These are phyloP conservation scores for Athelia psychrophila DNA, from an alignment of 1,284 basidiomycete species.

Conservation along the genomic window DNA sequence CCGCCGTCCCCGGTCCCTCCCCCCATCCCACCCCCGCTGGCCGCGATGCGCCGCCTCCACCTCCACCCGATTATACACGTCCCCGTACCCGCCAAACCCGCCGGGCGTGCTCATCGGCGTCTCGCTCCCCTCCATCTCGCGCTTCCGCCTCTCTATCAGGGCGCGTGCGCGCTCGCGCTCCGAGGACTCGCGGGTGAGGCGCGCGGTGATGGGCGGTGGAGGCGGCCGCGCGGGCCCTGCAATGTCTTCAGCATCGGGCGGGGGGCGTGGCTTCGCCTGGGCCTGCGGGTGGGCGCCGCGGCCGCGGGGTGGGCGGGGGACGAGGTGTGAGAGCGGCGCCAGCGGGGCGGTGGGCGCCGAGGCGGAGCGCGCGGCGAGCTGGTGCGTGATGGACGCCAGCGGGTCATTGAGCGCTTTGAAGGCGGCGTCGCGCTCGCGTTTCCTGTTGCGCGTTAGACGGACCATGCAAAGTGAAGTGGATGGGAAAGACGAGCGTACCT, in stretches of 20 bases:
- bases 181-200: constrained; percentile 69
- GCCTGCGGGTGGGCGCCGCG: too few species aligned
- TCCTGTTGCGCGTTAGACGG: constrained; percentile 38
- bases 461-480: not conserved
- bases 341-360: constrained; percentile 20
- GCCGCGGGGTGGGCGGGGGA: constrained; percentile 22
- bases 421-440: constrained; percentile 46
- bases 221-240: too few species aligned
- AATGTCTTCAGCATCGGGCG: too few species aligned
- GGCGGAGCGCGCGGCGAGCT: constrained; percentile 43
- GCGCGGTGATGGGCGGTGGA: constrained; percentile 29
- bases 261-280: constrained; percentile 45
- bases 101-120: constrained; percentile 70
- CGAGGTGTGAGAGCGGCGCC: constrained; percentile 16
- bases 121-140: constrained; percentile 57
- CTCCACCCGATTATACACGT: constrained; percentile 67
- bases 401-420: constrained; percentile 68
- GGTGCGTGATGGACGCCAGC: constrained; percentile 68
- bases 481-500: too few species aligned
- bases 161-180: constrained; percentile 71
- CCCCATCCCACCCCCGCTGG: constrained; percentile 16
- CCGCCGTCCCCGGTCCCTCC: too few species aligned
- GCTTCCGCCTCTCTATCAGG: constrained; percentile 60
- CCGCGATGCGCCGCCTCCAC: constrained; percentile 66
- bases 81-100: constrained; percentile 54